A percentile compares a stretch with the other conserved stretches of the same genome.
phyloP scores from a whole-genome alignment of 306 rosid species.

The Cucurbita ficifolia region DNA sequence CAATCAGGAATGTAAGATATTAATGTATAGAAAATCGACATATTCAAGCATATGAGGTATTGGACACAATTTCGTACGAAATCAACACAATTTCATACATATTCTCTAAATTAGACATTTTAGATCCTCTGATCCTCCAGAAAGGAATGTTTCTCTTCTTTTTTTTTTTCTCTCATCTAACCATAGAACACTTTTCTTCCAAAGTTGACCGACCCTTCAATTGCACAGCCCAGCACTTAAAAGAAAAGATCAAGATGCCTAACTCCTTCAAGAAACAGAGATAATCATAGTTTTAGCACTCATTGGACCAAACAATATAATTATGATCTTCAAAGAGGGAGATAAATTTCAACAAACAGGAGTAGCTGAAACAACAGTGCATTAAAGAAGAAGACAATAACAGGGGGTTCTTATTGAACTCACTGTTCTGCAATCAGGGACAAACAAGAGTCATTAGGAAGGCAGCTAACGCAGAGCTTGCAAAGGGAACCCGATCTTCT shows the following conservation, averaged over 20 bases:
- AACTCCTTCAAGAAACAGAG: neutral
- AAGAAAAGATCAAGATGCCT: neutral
- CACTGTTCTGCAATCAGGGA: conserved; percentile 79
- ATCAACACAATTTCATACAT: too few relatives aligned
- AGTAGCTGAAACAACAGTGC: neutral
- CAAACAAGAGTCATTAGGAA: conserved; percentile 38
- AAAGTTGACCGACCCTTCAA: neutral
- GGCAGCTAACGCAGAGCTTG: conserved; percentile 55
- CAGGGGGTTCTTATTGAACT: conserved; percentile 12
- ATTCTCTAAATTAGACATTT: too few relatives aligned
- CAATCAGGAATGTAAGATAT: neutral
- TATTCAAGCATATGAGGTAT: neutral
- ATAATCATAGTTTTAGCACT: neutral
- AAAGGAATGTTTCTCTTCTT: neutral
- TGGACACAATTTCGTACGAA: neutral
- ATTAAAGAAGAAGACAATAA: neutral
- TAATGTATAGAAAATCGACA: neutral
- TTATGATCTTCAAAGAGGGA: neutral
- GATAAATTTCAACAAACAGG: neutral
- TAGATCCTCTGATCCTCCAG: too few relatives aligned
- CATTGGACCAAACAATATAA: neutral
- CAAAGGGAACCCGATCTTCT: conserved; percentile 68
- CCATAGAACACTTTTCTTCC: neutral
- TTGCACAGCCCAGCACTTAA: neutral
- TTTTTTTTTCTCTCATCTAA: neutral